phyloP scores from a whole-genome alignment of 2,329 filamentous ascomycete genomes.

The Dactylellina drechsleri region DNA sequence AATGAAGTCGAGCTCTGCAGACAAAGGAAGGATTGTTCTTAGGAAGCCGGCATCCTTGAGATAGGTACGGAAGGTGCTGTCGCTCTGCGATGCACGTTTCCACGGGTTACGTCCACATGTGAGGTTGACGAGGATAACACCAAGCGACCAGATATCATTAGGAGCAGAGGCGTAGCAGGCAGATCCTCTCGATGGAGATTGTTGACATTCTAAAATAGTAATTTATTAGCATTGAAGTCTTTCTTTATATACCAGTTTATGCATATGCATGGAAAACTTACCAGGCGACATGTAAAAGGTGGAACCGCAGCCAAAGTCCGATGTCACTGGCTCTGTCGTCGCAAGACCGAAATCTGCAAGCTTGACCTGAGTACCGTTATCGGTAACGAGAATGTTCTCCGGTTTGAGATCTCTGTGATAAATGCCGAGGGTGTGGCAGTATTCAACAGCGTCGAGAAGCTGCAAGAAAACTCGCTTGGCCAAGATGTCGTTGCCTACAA shows the following conservation, averaged over 20 bases:
- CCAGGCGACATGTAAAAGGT: slow-evolving; percentile 99
- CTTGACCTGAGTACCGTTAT: slow-evolving; percentile 89
- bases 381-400: slow-evolving; percentile 94
- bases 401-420: slow-evolving; percentile 98
- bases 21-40: slow-evolving; percentile 89
- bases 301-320: slow-evolving; percentile 96
- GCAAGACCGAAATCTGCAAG: slow-evolving; percentile 97
- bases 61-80: slow-evolving; percentile 93
- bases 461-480: slow-evolving; percentile 90
- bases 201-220: slow-evolving; percentile 80
- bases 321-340: slow-evolving; percentile 81
- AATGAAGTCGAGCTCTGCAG: slow-evolving; percentile 87
- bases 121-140: slow-evolving; percentile 95
- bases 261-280: slow-evolving; percentile 66
- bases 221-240: slow-evolving; percentile 55
- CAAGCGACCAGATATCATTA: slow-evolving; percentile 98
- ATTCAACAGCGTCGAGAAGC: slow-evolving; percentile 93
- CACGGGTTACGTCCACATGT: slow-evolving; percentile 98
- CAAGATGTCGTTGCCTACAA: slow-evolving; percentile 89
- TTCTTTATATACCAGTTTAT: slow-evolving; percentile 35
- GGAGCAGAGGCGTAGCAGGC: slow-evolving; percentile 88
- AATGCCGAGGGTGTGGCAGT: slow-evolving; percentile 91
- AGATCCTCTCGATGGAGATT: slow-evolving; percentile 74
- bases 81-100: slow-evolving; percentile 93
- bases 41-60: slow-evolving; percentile 86